Percentiles rank a stretch among this genome's conserved stretches.
Evolutionary conservation across 2,329 filamentous ascomycete genomes (phyloP).

Genomic region (Aspergillus novofumigatus): DNA sequence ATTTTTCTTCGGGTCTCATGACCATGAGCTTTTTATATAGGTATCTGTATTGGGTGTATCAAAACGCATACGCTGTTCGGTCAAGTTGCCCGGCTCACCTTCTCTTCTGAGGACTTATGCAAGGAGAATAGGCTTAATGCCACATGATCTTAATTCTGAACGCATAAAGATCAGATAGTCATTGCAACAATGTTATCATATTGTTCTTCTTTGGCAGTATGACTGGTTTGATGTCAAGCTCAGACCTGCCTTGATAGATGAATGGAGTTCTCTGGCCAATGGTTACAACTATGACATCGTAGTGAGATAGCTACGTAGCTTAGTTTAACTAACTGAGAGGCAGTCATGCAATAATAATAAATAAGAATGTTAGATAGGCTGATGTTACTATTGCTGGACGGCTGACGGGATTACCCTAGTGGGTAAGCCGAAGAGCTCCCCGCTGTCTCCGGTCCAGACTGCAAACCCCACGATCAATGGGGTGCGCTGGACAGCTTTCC

Average conservation of each 20-base stretch:
- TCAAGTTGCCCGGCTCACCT: not conserved
- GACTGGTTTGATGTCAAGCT: too few relatives aligned
- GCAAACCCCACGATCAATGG: not conserved
- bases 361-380: too few relatives aligned
- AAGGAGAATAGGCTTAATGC: not conserved
- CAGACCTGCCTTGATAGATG: too few relatives aligned
- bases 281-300: slow-evolving; percentile 4
- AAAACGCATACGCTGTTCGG: not conserved
- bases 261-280: not conserved
- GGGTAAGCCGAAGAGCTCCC: slow-evolving; percentile 27
- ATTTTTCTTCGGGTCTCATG: slow-evolving; percentile 25
- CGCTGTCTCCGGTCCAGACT: not conserved
- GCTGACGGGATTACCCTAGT: slow-evolving; percentile 27
- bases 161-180: too few relatives aligned
- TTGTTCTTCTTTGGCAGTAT: not conserved
- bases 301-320: not conserved
- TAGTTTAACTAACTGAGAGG: not conserved
- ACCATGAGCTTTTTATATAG: slow-evolving; percentile 13
- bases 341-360: not conserved
- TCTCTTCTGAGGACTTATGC: not conserved
- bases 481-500: too few relatives aligned
- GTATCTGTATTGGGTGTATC: not conserved
- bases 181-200: not conserved
- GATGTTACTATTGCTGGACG: not conserved
- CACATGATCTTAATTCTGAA: not conserved